Conservation (phyloP, 2,329 filamentous ascomycete species). For the Curvularia verruculosa region DNA sequence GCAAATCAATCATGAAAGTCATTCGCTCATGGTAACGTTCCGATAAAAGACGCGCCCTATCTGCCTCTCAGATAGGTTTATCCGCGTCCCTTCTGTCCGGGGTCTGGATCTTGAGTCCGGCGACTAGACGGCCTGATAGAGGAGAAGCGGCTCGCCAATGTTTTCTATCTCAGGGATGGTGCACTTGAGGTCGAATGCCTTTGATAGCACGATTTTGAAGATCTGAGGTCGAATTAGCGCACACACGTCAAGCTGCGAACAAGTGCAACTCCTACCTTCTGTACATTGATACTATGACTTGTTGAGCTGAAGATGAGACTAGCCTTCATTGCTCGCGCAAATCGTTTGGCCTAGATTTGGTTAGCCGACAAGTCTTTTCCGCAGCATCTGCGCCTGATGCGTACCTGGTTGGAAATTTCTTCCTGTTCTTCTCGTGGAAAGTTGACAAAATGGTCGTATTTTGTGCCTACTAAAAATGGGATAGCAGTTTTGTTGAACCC, state of each 20-base stretch:
- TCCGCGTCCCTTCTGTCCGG: constrained; percentile 15
- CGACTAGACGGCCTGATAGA: constrained; percentile 67
- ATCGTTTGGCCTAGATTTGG: constrained; percentile 75
- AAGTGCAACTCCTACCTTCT: constrained; percentile 71
- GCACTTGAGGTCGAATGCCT: constrained; percentile 98
- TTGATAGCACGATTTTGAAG: constrained; percentile 98
- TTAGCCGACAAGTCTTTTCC: constrained; percentile 9
- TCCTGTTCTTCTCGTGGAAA: constrained; percentile 97
- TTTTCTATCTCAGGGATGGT: constrained; percentile 99
- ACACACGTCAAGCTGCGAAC: not conserved
- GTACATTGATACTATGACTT: constrained; percentile 98
- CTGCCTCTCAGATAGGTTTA: constrained; percentile 20
- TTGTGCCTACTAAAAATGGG: constrained; percentile 93
- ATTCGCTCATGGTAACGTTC: constrained; percentile 46
- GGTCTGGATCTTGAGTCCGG: constrained; percentile 28
- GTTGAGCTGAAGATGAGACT: constrained; percentile 98
- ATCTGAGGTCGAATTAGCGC: constrained; percentile 67
- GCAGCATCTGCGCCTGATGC: not conserved
- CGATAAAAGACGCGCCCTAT: constrained; percentile 29
- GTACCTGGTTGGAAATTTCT: constrained; percentile 94
- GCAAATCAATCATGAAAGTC: constrained; percentile 45
- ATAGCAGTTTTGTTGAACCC: constrained; percentile 99
- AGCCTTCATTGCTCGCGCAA: constrained; percentile 97
- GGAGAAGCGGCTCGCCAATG: constrained; percentile 89
- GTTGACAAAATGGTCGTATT: constrained; percentile 99